phyloP scores from a whole-genome alignment of 2,329 filamentous ascomycete species.

The Cercospora brassicicola region DNA sequence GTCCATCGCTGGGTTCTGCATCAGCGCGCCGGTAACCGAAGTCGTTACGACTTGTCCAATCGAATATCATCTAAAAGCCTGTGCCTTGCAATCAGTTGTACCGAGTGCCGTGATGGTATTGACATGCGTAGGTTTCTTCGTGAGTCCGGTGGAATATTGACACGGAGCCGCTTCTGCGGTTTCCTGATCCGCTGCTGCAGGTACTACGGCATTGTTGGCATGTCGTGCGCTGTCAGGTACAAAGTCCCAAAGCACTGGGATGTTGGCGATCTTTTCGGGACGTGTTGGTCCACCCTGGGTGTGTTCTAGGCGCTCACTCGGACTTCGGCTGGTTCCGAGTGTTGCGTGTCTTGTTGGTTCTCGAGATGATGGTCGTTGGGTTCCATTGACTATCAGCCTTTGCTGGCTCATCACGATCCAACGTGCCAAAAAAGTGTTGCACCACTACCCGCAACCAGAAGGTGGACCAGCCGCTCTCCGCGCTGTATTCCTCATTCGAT shows the following conservation, averaged over 20 bases:
- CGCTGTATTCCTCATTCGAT: background rate
- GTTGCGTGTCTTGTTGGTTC: background rate
- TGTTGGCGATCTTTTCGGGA: background rate
- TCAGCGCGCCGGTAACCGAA: background rate
- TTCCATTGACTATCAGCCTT: background rate
- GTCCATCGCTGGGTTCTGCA: background rate
- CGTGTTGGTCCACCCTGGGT: background rate
- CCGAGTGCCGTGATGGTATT: background rate
- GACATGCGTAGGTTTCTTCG: background rate
- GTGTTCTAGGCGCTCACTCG: background rate
- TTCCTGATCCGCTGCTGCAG: background rate
- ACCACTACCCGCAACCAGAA: background rate
- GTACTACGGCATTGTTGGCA: background rate
- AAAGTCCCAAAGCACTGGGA: background rate
- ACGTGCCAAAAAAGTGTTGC: background rate
- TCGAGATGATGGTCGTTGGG: background rate
- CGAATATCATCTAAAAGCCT: background rate
- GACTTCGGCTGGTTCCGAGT: background rate
- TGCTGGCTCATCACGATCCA: background rate
- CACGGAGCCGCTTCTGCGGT: background rate
- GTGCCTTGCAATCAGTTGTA: background rate
- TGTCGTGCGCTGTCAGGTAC: background rate
- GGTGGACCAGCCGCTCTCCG: background rate
- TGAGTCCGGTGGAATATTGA: background rate
- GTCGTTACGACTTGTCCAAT: background rate